phyloP scores from a whole-genome alignment of 2,329 filamentous ascomycete species.

The Calonectria pseudoturangicola region DNA sequence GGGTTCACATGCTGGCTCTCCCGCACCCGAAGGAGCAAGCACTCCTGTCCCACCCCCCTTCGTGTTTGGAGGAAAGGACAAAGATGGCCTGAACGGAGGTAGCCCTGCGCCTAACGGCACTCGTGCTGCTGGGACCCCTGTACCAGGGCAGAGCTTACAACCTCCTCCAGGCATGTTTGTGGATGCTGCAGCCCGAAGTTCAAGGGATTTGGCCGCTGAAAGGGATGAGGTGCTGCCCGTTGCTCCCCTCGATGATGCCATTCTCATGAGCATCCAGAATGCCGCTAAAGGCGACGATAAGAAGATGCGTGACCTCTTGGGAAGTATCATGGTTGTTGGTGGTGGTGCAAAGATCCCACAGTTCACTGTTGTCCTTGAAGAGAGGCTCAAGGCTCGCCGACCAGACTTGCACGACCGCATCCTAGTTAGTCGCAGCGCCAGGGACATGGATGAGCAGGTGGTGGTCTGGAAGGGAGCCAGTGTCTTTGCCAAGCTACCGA shows the following conservation, averaged over 20 bases:
- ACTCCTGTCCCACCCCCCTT: constrained; percentile 78
- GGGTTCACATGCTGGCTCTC: constrained; percentile 91
- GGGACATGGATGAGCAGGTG: constrained; percentile 98
- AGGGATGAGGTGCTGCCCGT: constrained; percentile 88
- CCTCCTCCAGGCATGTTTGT: constrained; percentile 68
- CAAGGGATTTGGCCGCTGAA: constrained; percentile 76
- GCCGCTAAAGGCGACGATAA: constrained; percentile 93
- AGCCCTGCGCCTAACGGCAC: constrained; percentile 73
- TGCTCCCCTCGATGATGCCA: constrained; percentile 90
- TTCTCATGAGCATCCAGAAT: constrained; percentile 91
- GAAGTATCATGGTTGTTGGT: constrained; percentile 92
- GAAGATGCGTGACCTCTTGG: constrained; percentile 91
- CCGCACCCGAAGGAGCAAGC: constrained; percentile 84
- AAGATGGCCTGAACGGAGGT: constrained; percentile 66
- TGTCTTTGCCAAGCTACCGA: constrained; percentile 93
- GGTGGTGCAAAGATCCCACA: constrained; percentile 88
- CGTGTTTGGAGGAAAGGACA: constrained; percentile 69
- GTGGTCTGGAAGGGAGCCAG: constrained; percentile 98
- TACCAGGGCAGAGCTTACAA: constrained; percentile 59
- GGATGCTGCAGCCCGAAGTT: constrained; percentile 70
- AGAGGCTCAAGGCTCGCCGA: constrained; percentile 81
- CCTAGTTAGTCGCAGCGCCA: constrained; percentile 81
- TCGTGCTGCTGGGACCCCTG: constrained; percentile 69
- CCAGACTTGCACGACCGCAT: constrained; percentile 77
- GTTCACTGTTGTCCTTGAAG: constrained; percentile 89